Conservation (phyloP, 148 eudicot genomes). For the Chenopodium album region DNA sequence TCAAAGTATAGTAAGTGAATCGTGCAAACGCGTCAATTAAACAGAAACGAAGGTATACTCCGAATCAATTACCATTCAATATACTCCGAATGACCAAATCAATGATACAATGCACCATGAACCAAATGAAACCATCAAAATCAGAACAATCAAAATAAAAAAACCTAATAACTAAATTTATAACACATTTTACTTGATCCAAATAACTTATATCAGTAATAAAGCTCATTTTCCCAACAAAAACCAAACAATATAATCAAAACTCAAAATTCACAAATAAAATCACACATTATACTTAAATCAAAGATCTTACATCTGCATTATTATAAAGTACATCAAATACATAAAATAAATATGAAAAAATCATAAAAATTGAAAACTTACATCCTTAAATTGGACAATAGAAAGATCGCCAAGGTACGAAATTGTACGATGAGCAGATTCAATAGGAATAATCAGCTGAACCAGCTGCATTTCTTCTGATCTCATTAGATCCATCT, state of each 20-base stretch:
- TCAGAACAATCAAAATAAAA: neutral
- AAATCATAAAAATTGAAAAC: neutral
- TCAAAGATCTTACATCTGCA: neutral
- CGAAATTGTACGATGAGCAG: constrained; percentile 61
- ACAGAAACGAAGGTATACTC: no score
- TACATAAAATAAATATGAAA: neutral
- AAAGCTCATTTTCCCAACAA: neutral
- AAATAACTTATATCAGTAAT: no score
- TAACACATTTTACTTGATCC: neutral
- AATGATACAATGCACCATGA: neutral
- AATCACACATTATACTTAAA: neutral
- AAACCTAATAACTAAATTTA: neutral
- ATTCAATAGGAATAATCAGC: constrained; percentile 60
- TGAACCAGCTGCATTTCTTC: constrained; percentile 68
- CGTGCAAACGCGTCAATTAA: no score
- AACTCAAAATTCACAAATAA: neutral
- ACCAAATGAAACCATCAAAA: neutral
- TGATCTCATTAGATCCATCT: constrained; percentile 77
- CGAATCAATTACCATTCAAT: no score
- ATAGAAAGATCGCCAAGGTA: constrained; percentile 68
- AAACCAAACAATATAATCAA: neutral
- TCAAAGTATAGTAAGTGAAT: no score
- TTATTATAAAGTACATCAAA: no score
- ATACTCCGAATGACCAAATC: no score
- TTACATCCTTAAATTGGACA: constrained; percentile 70